phyloP scores from a whole-genome alignment of 73 alveolate species.

The Stentor coeruleus region DNA sequence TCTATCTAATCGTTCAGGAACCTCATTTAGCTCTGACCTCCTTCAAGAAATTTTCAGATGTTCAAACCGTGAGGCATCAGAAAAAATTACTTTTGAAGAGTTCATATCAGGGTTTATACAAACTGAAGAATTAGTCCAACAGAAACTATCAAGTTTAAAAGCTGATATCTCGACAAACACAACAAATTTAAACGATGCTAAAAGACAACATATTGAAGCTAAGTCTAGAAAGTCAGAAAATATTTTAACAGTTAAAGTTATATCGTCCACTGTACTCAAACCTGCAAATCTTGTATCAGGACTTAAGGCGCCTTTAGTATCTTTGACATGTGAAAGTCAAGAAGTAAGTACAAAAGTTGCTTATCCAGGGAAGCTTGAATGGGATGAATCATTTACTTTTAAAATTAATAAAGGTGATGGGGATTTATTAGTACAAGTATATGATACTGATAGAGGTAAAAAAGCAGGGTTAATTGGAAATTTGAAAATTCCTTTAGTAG shows the following conservation, averaged over 20 bases:
- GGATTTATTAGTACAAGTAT: not conserved
- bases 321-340: not conserved
- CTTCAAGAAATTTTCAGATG: not conserved
- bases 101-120: not conserved
- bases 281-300: not conserved
- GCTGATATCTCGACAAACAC: not conserved
- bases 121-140: not conserved
- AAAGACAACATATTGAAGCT: slow-evolving; percentile 6
- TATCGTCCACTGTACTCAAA: not conserved
- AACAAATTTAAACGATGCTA: not conserved
- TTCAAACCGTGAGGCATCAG: not conserved
- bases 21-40: not conserved
- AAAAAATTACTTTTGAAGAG: not conserved
- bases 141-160: not conserved
- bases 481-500: not conserved
- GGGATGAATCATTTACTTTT: not conserved
- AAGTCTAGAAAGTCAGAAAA: not conserved
- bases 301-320: not conserved
- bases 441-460: not conserved
- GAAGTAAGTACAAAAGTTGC: not conserved
- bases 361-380: not conserved
- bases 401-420: not conserved
- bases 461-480: not conserved
- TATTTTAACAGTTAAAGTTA: not conserved
- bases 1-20: no score